Evolutionary conservation across 495 filamentous ascomycete genomes (phyloP).

Genomic region (Pseudomonodictys pantanalensis): DNA sequence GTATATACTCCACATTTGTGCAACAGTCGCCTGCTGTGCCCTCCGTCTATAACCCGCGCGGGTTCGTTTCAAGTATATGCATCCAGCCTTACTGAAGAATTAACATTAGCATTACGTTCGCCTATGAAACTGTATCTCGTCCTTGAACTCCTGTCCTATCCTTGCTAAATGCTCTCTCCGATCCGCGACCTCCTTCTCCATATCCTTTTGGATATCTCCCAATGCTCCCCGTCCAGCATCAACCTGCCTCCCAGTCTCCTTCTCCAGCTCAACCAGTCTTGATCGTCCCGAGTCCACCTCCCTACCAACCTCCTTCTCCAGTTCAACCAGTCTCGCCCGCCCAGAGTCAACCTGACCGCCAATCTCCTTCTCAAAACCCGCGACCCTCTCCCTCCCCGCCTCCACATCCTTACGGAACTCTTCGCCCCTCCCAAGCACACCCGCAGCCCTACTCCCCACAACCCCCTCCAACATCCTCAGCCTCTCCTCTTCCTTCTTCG

Average conservation of each 20-base stretch:
- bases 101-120: neutral
- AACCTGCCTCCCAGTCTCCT: neutral
- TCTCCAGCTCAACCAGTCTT: neutral
- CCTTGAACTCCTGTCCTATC: neutral
- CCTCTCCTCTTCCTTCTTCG: slow-evolving; percentile 16
- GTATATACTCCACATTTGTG: too few species aligned
- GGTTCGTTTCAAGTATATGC: too few species aligned
- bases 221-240: neutral
- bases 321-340: too few species aligned
- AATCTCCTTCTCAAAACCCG: neutral
- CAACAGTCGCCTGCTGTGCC: too few species aligned
- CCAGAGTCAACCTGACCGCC: too few species aligned
- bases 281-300: neutral
- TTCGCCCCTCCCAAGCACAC: neutral
- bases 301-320: neutral
- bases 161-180: neutral
- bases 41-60: too few species aligned
- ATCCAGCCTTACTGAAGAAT: too few species aligned
- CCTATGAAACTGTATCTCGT: neutral
- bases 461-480: neutral
- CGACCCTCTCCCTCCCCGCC: neutral
- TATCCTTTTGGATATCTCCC: neutral
- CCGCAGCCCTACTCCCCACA: neutral
- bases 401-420: neutral
- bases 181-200: neutral